These are phyloP conservation scores for Colletotrichum ledebouriae DNA, from an alignment of 2,329 filamentous ascomycete species.

Conservation along the genomic window DNA sequence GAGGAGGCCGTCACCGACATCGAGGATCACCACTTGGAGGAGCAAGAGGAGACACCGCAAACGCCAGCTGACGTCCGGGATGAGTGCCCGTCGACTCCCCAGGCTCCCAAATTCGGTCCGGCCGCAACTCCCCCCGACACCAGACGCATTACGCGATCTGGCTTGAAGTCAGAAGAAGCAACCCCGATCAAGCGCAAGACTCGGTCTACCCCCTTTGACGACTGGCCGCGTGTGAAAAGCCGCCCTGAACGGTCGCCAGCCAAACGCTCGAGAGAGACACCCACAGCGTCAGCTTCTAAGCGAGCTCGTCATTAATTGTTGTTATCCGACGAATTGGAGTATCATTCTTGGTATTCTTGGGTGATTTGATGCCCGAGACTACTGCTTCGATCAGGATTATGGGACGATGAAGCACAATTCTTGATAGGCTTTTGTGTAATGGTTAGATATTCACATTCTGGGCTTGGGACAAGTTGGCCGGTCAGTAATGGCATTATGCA, in stretches of 20 bases:
- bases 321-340: conserved; percentile 21
- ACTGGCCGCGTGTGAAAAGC: conserved; percentile 76
- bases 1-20: conserved; percentile 73
- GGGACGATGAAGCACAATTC: conserved; percentile 33
- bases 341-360: conserved; percentile 26
- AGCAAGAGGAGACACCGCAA: conserved; percentile 53
- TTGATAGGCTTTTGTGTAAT: conserved; percentile 41
- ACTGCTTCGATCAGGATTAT: conserved; percentile 21
- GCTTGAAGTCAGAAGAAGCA: conserved; percentile 60
- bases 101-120: conserved; percentile 68
- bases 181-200: conserved; percentile 57
- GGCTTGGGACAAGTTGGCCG: conserved; percentile 11
- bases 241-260: conserved; percentile 44
- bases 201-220: conserved; percentile 72
- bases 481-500: conserved; percentile 3
- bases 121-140: conserved; percentile 73
- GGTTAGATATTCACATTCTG: conserved; percentile 36
- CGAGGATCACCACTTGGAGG: conserved; percentile 61
- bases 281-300: conserved; percentile 51
- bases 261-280: conserved; percentile 41
- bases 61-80: conserved; percentile 46
- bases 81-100: conserved; percentile 59
- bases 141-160: conserved; percentile 69
- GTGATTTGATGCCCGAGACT: conserved; percentile 7
- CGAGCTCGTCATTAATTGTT: conserved; percentile 51